Conservation (phyloP, 805 yeast species). For the Jamesozyma rosinii region DNA sequence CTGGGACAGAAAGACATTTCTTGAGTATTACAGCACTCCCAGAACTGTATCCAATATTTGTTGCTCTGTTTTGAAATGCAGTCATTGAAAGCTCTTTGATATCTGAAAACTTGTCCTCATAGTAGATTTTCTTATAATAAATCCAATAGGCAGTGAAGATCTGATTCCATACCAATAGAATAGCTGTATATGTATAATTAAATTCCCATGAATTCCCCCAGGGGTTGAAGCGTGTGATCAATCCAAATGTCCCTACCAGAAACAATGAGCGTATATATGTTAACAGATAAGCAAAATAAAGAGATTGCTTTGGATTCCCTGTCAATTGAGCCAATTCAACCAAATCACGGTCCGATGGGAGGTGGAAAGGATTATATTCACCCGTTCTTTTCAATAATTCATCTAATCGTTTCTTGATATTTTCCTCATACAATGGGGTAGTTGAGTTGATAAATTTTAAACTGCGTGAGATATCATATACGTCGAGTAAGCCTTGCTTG, state of each 20-base stretch:
- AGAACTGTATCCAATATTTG: neutral
- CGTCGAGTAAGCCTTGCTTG: conserved; percentile 1
- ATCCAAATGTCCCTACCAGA: conserved; percentile 49
- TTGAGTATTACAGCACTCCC: conserved; percentile 33
- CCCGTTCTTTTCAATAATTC: neutral
- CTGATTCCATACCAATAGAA: conserved; percentile 55
- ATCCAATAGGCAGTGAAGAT: conserved; percentile 55
- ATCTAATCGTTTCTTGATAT: conserved; percentile 4
- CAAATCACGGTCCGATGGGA: conserved; percentile 27
- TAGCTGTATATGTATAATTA: conserved; percentile 48
- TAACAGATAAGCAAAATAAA: conserved; percentile 65
- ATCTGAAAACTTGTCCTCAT: conserved; percentile 24
- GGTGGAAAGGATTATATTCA: neutral
- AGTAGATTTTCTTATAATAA: conserved; percentile 26
- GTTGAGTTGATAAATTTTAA: conserved; percentile 6
- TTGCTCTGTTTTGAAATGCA: neutral
- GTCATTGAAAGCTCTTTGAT: conserved; percentile 22
- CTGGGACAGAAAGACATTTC: conserved; percentile 59
- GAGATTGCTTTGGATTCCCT: conserved; percentile 37
- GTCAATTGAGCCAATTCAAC: conserved; percentile 25
- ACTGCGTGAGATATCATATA: conserved; percentile 5
- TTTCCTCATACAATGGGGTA: conserved; percentile 10
- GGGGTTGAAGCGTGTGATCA: conserved; percentile 28
- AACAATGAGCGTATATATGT: conserved; percentile 51
- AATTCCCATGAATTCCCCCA: conserved; percentile 23